phyloP scores from a whole-genome alignment of 306 rosid genomes.

The Datisca glomerata region DNA sequence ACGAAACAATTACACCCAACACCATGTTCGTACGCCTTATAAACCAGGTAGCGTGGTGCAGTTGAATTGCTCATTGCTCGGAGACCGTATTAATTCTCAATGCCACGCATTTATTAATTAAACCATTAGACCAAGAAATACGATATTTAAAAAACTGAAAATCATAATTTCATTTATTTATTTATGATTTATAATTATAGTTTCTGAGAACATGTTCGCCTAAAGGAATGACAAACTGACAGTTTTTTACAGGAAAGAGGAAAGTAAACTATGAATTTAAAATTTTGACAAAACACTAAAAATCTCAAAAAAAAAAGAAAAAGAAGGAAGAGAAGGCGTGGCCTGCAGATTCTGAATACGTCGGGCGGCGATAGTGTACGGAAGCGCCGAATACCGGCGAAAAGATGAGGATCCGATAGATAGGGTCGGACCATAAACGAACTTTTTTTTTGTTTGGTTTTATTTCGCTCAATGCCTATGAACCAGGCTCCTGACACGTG shows the following conservation, averaged over 20 bases:
- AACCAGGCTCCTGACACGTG: too few species aligned
- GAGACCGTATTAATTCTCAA: background rate
- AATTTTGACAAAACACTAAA: background rate
- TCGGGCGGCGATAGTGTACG: constrained; percentile 42
- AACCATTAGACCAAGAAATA: too few species aligned
- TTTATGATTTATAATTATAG: background rate
- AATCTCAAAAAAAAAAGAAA: background rate
- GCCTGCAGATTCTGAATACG: constrained; percentile 14
- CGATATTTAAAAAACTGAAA: background rate
- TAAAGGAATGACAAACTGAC: constrained; percentile 47
- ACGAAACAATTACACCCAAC: too few species aligned
- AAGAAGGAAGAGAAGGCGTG: constrained; percentile 20
- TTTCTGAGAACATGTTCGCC: constrained; percentile 17
- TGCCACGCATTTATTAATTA: background rate
- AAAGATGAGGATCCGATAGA: constrained; percentile 7
- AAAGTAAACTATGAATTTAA: background rate
- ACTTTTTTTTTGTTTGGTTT: too few species aligned
- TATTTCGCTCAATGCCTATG: too few species aligned
- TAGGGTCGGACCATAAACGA: too few species aligned
- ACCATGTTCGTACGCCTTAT: too few species aligned
- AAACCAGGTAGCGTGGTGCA: constrained; percentile 3
- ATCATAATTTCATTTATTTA: too few species aligned
- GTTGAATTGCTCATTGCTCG: constrained; percentile 4
- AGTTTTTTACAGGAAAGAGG: constrained; percentile 5
- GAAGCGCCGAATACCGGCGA: constrained; percentile 29